Evolutionary conservation across 164 flowering plant species (phyloP).

Genomic region (Umbellularia californica): DNA sequence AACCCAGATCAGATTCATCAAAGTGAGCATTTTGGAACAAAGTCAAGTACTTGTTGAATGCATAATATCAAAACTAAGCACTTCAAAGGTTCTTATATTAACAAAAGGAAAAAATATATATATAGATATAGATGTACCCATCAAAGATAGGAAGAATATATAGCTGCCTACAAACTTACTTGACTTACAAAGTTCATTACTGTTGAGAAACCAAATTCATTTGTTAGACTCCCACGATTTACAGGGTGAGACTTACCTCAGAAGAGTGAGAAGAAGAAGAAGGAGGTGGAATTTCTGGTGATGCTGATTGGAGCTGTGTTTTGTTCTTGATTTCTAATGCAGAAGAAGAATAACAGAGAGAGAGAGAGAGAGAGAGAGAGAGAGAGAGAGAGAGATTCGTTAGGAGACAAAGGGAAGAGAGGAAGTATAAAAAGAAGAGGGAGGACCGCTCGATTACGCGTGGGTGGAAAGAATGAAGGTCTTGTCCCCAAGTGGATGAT

Average conservation of each 20-base stretch:
- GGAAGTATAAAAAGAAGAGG: background rate
- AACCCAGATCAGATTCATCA: too few species aligned
- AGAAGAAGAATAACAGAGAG: background rate
- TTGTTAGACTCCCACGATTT: too few species aligned
- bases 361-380: constrained; percentile 8
- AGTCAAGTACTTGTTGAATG: too few species aligned
- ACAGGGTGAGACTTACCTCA: background rate
- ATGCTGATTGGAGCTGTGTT: constrained; percentile 3
- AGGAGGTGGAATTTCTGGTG: background rate
- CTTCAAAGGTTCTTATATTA: too few species aligned
- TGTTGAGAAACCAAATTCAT: too few species aligned
- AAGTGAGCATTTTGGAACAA: too few species aligned
- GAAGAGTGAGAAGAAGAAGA: background rate
- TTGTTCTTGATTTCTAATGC: background rate
- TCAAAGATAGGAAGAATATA: too few species aligned
- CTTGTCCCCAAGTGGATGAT: constrained; percentile 30
- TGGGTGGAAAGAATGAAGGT: constrained; percentile 26
- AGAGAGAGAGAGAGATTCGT: background rate
- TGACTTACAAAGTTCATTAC: too few species aligned
- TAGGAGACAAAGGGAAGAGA: background rate
- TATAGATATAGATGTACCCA: too few species aligned
- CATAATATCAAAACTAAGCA: too few species aligned
- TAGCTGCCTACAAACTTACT: too few species aligned
- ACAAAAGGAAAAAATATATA: too few species aligned
- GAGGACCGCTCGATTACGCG: constrained; percentile 48